Evolutionary conservation across 192 early-diverging fungal species (phyloP), one percentile per base, ranked within the genome.

Genomic region (Coemansia sp.): DNA sequence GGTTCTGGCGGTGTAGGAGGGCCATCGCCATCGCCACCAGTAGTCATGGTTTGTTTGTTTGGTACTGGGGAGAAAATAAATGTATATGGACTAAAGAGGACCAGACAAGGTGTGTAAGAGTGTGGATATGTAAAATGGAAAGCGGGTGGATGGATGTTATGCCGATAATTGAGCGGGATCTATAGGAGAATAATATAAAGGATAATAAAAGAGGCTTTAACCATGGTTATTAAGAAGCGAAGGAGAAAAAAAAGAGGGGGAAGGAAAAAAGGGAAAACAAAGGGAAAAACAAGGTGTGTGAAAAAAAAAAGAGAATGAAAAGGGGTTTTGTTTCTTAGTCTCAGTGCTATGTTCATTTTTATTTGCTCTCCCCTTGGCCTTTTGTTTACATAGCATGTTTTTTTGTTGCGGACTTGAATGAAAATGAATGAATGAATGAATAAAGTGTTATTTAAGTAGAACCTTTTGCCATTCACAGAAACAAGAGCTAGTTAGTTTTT

Each of bases 161-260:
- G 26, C 26, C 26, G 26, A 26, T 26, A 26, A 26, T 26, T 26
- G 26, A 26, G 26, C 26, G 26, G 26, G 26, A 26, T 26, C 26
- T 26, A 26, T 26, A 26, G 26, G 26, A 26, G 26, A 26, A 26
- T 26, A 26, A 26, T 26, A 26, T 26, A 26, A 26, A 26, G 26
- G 26, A 26, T 26, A 47, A 47, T 11, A 47, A 47, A 47, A 47
- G 46, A 42, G 45, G 36, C 26, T 63, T 41, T 63, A 26, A 21
- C 22, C 19, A 37, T n/a, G 41, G 41, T 22, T 42, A 42, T 6
- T n/a, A 21, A 40, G 8, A 61, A 37, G 41, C n/a, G 2, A 36
- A 52, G 26, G 16, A 57, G 13, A 60, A 51, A 66, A 72, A 59
- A 61, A 58, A 63, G 41, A 56, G 40, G 41, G 12, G 46, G 51